Evolutionary conservation across 345 rosid species (phyloP), one percentile per base, ranked within the genome.

Genomic region (Citrus hindsii): DNA sequence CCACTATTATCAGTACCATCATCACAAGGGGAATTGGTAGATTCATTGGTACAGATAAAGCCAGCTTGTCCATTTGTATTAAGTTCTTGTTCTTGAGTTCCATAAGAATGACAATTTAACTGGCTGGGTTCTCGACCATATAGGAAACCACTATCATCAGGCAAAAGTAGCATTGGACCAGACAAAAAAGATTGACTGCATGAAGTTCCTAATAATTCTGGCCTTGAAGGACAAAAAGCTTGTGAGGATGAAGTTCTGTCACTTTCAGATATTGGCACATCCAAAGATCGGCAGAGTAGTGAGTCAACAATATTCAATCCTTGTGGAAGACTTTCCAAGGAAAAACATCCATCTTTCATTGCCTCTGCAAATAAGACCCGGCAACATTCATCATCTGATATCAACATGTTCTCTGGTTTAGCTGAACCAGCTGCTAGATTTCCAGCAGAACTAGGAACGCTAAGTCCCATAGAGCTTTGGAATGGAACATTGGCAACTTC

Each of bases 371-470:
- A 92, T 81, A 94, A 88, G 79, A 86, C 84, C 88, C 88, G 85
- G 82, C 97, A 94, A 78, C 95, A 94, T 83, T 94, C 98, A 78
- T 92, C 98, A 81, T 96, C 98, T 21, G 98, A 83, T 82, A 92
- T 84, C 85, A 92, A 82, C 69, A 90, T 79, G 42, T 86, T 86
- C 68, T 89, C 90, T 77, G 85, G 82, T 76, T 81, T 87, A 40
- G 83, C 78, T 58, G 87, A 76, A 72, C 77, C 77, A 32, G 76
- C 77, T 51, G 75, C 84, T 64, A 84, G 77, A 83, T 84, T 83
- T 72, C 86, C 84, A 64, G 83, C 56, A 64, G 88, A 80, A 81
- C 89, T 75, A 84, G 89, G 84, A 85, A 80, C 83, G 74, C 73
- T 82, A 27, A 78, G 79, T 77, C 79, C 88, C 81, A 80, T 66